Percentiles rank a stretch among this genome's conserved stretches.
Evolutionary conservation across 1,139 yeast genomes (phyloP).

Genomic region (Nadsonia starkeyi-henricii): DNA sequence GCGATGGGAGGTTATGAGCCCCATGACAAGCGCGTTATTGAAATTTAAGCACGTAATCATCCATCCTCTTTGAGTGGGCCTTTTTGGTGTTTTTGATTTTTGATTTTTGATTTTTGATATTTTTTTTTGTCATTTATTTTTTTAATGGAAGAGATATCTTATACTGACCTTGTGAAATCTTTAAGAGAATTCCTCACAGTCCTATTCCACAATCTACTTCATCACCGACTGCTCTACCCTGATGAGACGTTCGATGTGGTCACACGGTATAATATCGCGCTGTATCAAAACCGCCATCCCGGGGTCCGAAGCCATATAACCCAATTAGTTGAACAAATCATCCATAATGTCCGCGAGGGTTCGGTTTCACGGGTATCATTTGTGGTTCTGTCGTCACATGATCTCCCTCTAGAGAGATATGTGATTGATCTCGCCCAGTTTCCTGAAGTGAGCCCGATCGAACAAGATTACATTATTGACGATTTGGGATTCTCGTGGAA

Average conservation of each 20-base stretch:
- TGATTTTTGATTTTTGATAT: too few species aligned
- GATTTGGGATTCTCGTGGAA: slow-evolving; percentile 7
- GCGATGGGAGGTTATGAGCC: not conserved
- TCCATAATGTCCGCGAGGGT: slow-evolving; percentile 16
- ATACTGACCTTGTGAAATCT: slow-evolving; percentile 14
- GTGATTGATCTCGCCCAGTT: slow-evolving; percentile 21
- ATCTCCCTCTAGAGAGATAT: slow-evolving; percentile 21
- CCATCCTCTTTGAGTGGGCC: not conserved
- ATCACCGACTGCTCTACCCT: slow-evolving; percentile 24
- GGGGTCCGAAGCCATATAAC: slow-evolving; percentile 25
- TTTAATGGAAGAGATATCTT: not conserved
- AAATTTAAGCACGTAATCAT: not conserved
- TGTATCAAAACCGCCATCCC: slow-evolving; percentile 25
- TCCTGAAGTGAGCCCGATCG: slow-evolving; percentile 9
- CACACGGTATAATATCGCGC: slow-evolving; percentile 22
- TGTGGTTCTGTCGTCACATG: slow-evolving; percentile 11
- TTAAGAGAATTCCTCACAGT: slow-evolving; percentile 24
- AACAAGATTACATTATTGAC: slow-evolving; percentile 1
- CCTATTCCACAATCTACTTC: slow-evolving; percentile 22
- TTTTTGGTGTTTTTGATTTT: too few species aligned
- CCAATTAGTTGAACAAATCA: slow-evolving; percentile 17
- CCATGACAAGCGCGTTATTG: too few species aligned
- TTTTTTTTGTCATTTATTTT: too few species aligned
- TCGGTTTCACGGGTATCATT: slow-evolving; percentile 8
- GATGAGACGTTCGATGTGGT: slow-evolving; percentile 20